Base-by-base conservation (phyloP, 2,329 filamentous ascomycete species). In the Westerdykella aurantiaca region DNA sequence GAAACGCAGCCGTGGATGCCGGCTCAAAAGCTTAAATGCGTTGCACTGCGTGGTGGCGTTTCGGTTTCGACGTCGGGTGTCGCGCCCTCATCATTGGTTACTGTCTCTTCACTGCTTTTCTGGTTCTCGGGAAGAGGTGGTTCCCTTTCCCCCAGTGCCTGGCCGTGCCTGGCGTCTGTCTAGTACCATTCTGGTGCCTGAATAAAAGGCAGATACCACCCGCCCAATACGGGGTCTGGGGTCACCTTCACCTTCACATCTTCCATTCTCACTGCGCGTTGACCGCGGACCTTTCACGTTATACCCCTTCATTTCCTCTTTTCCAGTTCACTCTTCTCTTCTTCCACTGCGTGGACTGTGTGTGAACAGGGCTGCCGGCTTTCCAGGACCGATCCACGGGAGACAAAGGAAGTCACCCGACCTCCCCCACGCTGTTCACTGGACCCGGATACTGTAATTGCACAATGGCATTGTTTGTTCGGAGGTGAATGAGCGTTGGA, bases 1-100 rank as follows among this genome's bases (percentile, higher is more conserved):
- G 61, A 66, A 64, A 65, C 62, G 46, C 50, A 57, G 50, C 62
- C 55, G 58, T 47, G 56, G 43, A 53, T 55, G 25, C 53, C 63
- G 56, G 58, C 57, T 55, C 54, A 53, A 47, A 59, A 57, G 62
- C 57, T 60, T 64, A 47, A 60, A 47, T 61, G 52, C 52, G 47
- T 29, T 47, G 57, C 52, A 51, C n/a, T 50, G 52, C 57, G 55
- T 47, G 48, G 57, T 63, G 56, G 61, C 58, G 56, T 52, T 55
- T 53, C 52, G 48, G 64, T 66, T 67, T 66, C 61, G 62, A 58
- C 46, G 45, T 49, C 47, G 49, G 38, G 43, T 43, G 43, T 44
- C 46, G 50, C 46, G 43, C 42, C 37, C 40, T 50, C 52, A 61
- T 53, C 46, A 67, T 67, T 67, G 64, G 64, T 52, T 62, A 47